phyloP scores from a whole-genome alignment of 768 basidiomycete genomes.

The Lactarius trivialis region DNA sequence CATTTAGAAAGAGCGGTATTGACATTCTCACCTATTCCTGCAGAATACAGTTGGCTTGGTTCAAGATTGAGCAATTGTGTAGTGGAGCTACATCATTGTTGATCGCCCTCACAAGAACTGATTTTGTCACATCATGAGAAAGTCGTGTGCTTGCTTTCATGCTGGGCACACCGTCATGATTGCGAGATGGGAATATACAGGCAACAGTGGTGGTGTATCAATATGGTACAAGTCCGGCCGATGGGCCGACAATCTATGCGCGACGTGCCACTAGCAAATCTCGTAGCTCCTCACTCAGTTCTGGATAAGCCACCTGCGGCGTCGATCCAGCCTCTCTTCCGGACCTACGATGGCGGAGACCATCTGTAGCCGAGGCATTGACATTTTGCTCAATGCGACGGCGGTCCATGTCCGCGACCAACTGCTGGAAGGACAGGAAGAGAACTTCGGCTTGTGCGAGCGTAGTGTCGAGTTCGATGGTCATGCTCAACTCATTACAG shows the following conservation, averaged over 20 bases:
- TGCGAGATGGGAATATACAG: neutral
- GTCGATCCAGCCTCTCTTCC: neutral
- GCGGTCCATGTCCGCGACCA: conserved; percentile 86
- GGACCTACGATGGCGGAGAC: conserved; percentile 33
- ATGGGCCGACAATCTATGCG: neutral
- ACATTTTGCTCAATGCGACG: conserved; percentile 53
- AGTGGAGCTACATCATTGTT: neutral
- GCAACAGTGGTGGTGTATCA: neutral
- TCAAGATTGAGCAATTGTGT: neutral
- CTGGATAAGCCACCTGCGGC: conserved; percentile 8
- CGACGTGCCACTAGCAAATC: conserved; percentile 17
- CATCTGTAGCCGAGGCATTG: conserved; percentile 23
- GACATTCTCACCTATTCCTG: too few relatives aligned
- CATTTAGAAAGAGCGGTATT: too few relatives aligned
- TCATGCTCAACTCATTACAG: conserved; percentile 92
- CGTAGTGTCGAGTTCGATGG: conserved; percentile 93
- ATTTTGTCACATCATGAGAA: too few relatives aligned
- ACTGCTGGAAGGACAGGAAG: conserved; percentile 83
- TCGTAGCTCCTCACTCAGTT: conserved; percentile 19
- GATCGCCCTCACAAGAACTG: too few relatives aligned
- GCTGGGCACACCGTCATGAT: neutral
- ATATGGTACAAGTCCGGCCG: neutral
- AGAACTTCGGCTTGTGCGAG: conserved; percentile 96
- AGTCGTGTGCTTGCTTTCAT: too few relatives aligned
- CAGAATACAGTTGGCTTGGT: neutral